Evolutionary conservation across 1,139 yeast genomes (phyloP), one percentile per base, ranked within the genome.

Genomic region (Saccharomycopsis crataegensis): DNA sequence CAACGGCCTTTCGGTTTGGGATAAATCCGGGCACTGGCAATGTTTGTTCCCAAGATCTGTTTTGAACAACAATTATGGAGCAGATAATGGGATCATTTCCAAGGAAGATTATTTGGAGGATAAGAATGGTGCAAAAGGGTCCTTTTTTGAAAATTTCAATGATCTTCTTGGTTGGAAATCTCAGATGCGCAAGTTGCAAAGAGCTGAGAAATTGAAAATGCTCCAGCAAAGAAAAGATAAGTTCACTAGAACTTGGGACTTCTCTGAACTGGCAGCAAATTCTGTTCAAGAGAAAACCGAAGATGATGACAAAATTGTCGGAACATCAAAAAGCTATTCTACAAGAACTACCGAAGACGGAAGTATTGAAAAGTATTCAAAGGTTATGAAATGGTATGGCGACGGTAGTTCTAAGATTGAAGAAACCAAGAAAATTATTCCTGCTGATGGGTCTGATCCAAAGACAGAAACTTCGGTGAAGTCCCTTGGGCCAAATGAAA

Each of bases 1-100:
- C 48, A 70, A 80, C 4, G 97, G 97, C 1, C 71, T 77, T 16
- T 78, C 88, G 0, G 81, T 82, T 8, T 90, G 96, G 96, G 93
- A 86, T 62, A 70, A 79, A 17, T 66, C 66, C 32, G 96, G 96
- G 0, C 77, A 81, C 66, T 90, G 96, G 96, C 77, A 90, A 63
- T 90, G 97, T 68, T 71, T 90, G 53, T 86, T 90, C 69, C 96
- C 96, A 34, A 74, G 75, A 56, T 65, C 75, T 17, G 72, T 69
- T 40, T 73, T 82, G 22, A 37, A 48, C 28, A 22, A 45, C 28
- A 31, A n/a, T 7, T 32, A 11, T 41, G 45, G 46, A 8, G 4
- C n/a, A 9, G 14, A 22, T 8, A 43, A 41, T 36, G 33, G 16
- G 4, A n/a, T 67, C 22, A 51, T 46, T 14, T 44, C 53, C 28